These are phyloP conservation scores for Raphidocelis subcapitata DNA, from an alignment of 139 green algal genomes.

Conservation along the genomic window DNA sequence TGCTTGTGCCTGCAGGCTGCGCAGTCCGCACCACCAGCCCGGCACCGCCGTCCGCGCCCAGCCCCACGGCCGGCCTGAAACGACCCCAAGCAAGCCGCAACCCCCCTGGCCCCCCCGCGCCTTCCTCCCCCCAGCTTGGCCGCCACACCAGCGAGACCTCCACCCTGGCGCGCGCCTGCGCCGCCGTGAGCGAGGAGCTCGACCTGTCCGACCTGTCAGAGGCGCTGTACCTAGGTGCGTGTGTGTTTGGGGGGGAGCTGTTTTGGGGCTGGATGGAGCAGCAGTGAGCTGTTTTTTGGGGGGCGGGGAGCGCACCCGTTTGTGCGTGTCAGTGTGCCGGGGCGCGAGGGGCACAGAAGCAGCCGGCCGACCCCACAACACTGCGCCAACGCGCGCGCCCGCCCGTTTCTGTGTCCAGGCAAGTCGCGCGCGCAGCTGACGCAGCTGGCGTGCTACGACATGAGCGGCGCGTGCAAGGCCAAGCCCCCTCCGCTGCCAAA, in stretches of 20 bases:
- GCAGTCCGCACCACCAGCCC: not conserved
- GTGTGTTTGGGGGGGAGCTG: not conserved
- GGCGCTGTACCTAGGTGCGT: slow-evolving; percentile 26
- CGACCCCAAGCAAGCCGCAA: not conserved
- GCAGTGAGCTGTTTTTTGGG: too few species aligned
- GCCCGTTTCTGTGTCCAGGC: too few species aligned
- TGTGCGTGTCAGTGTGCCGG: too few species aligned
- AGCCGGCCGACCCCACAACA: too few species aligned
- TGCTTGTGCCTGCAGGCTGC: not conserved
- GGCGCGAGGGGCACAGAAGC: too few species aligned
- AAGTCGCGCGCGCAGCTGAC: slow-evolving; percentile 30
- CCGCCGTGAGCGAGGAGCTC: slow-evolving; percentile 25
- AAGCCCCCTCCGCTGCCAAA: slow-evolving; percentile 54
- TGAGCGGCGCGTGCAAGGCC: slow-evolving; percentile 49
- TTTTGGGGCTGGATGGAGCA: not conserved
- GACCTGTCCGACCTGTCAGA: slow-evolving; percentile 35
- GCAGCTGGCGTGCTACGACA: slow-evolving; percentile 66
- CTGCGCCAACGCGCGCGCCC: too few species aligned
- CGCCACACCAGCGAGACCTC: slow-evolving; percentile 66
- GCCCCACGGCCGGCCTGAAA: not conserved
- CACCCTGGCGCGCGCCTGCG: slow-evolving; percentile 71
- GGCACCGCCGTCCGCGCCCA: not conserved
- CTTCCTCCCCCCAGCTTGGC: slow-evolving; percentile 28
- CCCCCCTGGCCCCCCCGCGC: not conserved
- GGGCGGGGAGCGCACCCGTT: too few species aligned